Percentiles rank a stretch among this genome's conserved stretches.
Conservation (phyloP, 129 eudicot genomes). For the Centaurea solstitialis region DNA sequence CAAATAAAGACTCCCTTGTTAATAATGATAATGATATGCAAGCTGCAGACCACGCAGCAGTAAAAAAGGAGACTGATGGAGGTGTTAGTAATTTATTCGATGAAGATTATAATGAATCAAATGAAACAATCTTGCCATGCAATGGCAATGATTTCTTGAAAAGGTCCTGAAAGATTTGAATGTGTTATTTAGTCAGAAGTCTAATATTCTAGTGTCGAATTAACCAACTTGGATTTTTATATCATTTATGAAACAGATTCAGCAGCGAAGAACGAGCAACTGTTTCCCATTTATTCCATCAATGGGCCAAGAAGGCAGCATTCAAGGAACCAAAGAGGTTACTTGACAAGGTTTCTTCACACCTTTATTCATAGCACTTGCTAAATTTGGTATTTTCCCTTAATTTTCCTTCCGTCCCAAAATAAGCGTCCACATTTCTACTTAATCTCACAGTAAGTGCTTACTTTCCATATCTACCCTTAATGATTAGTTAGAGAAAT, state of each 20-base stretch:
- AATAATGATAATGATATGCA: conserved; percentile 31
- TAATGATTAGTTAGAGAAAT: not conserved
- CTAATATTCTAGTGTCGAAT: not conserved
- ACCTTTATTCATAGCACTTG: not conserved
- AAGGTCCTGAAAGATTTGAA: conserved; percentile 47
- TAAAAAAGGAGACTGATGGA: conserved; percentile 27
- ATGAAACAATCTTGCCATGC: conserved; percentile 50
- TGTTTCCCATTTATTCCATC: conserved; percentile 85
- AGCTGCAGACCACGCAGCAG: conserved; percentile 28
- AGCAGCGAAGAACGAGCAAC: conserved; percentile 73
- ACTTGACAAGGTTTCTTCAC: conserved; percentile 69
- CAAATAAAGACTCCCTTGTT: conserved; percentile 24
- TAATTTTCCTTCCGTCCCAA: not conserved
- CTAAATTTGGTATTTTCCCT: not conserved
- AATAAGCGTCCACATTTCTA: not conserved
- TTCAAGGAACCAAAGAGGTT: conserved; percentile 91
- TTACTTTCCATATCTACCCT: not conserved
- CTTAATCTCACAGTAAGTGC: not conserved
- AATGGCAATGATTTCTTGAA: conserved; percentile 58
- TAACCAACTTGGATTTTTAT: conserved; percentile 13
- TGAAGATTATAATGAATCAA: conserved; percentile 47
- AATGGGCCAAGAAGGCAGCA: conserved; percentile 96
- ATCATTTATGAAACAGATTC: conserved; percentile 49
- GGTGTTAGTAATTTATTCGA: conserved; percentile 12
- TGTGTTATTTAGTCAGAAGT: not conserved